phyloP scores from a whole-genome alignment of 176 grass and related monocot genomes.

The Avena atlantica region DNA sequence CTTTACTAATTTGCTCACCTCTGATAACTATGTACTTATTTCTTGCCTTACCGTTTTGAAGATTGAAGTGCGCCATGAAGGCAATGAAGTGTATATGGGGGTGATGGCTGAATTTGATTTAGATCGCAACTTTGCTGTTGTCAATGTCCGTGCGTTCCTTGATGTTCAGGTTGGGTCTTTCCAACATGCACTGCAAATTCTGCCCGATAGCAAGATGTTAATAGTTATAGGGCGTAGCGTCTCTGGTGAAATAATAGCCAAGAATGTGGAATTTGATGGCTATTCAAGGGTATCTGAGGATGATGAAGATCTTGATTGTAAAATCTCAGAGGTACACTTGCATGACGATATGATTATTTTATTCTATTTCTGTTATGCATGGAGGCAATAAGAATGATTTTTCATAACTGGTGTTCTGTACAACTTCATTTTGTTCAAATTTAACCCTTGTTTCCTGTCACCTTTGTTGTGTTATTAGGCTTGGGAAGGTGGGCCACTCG shows the following conservation, averaged over 20 bases:
- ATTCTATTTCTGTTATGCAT: neutral
- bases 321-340: constrained; percentile 32
- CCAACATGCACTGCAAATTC: neutral
- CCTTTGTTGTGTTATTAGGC: neutral
- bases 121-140: constrained; percentile 26
- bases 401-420: neutral
- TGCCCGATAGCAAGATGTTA: neutral
- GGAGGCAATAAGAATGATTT: neutral
- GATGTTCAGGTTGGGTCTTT: constrained; percentile 26
- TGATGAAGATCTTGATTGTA: neutral
- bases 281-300: neutral
- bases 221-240: constrained; percentile 8
- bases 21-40: neutral
- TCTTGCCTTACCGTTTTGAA: neutral
- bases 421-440: constrained; percentile 25
- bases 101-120: neutral
- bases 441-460: neutral
- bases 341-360: neutral
- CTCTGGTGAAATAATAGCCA: constrained; percentile 28
- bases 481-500: constrained; percentile 37
- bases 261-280: neutral
- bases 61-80: constrained; percentile 35
- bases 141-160: constrained; percentile 16
- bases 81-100: neutral
- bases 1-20: neutral